These are phyloP conservation scores for Tetrapyrgos nigripes DNA, from an alignment of 1,284 basidiomycete genomes.

Conservation along the genomic window DNA sequence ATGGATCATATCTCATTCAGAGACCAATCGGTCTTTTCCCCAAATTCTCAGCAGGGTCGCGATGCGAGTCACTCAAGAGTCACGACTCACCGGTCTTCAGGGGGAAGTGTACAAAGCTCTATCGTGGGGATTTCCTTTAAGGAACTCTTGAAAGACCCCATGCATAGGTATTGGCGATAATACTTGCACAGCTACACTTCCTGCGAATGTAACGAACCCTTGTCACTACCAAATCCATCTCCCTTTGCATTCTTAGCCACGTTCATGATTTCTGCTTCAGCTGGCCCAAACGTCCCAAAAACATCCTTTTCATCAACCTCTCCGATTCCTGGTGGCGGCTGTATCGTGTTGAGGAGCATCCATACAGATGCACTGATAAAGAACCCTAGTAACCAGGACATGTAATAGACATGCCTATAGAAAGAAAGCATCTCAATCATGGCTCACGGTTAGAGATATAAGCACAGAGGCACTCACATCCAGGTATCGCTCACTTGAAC, in stretches of 20 bases:
- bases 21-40: no score
- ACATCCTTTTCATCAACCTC: slow-evolving; percentile 28
- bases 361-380: slow-evolving; percentile 30
- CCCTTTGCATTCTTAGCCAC: background rate
- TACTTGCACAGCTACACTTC: background rate
- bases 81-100: no score
- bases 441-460: background rate
- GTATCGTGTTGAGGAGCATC: slow-evolving; percentile 29
- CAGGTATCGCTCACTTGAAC: slow-evolving; percentile 28
- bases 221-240: background rate
- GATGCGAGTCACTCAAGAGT: no score
- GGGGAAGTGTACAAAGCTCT: no score
- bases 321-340: slow-evolving; percentile 30
- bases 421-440: background rate
- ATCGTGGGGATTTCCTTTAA: no score
- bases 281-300: slow-evolving; percentile 19
- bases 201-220: background rate
- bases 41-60: no score
- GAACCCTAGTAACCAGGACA: slow-evolving; percentile 36
- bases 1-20: no score
- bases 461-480: slow-evolving; percentile 26
- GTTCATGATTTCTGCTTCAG: no score
- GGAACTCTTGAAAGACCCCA: no score
- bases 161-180: no score
- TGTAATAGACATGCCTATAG: slow-evolving; percentile 33